phyloP scores from a whole-genome alignment of 805 yeast species.

The Myxozyma nipponensis region DNA sequence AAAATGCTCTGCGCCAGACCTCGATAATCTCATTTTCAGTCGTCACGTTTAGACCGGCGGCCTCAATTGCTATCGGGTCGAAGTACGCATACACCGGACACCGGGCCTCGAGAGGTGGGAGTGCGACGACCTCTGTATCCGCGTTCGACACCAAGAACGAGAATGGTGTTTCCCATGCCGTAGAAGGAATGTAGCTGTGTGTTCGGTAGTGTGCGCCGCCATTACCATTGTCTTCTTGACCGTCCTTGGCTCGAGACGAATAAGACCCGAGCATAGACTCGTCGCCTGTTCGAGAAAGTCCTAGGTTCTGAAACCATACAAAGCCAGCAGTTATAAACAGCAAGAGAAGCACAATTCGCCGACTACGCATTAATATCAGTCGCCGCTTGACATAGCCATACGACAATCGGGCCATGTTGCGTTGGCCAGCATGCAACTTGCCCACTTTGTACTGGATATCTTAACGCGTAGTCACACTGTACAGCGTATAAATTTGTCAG shows the following conservation, averaged over 20 bases:
- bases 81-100: conserved; percentile 26
- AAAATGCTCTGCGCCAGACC: conserved; percentile 33
- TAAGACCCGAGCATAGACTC: too few relatives aligned
- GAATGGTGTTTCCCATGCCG: conserved; percentile 23
- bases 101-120: conserved; percentile 18
- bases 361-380: neutral
- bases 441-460: too few relatives aligned
- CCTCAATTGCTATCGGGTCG: conserved; percentile 9
- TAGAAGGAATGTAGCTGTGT: conserved; percentile 22
- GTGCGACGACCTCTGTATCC: conserved; percentile 19
- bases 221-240: too few relatives aligned
- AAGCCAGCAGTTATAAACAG: neutral
- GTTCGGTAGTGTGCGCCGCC: neutral
- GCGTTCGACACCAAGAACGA: conserved; percentile 23
- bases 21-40: conserved; percentile 26
- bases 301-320: neutral
- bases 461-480: too few relatives aligned
- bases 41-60: conserved; percentile 14
- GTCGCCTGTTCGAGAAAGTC: neutral
- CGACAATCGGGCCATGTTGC: neutral
- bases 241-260: too few relatives aligned
- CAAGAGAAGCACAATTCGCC: neutral
- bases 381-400: neutral
- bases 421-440: too few relatives aligned
- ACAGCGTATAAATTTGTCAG: too few relatives aligned